Evolutionary conservation across 345 rosid genomes (phyloP).

Genomic region (Brassica incana): DNA sequence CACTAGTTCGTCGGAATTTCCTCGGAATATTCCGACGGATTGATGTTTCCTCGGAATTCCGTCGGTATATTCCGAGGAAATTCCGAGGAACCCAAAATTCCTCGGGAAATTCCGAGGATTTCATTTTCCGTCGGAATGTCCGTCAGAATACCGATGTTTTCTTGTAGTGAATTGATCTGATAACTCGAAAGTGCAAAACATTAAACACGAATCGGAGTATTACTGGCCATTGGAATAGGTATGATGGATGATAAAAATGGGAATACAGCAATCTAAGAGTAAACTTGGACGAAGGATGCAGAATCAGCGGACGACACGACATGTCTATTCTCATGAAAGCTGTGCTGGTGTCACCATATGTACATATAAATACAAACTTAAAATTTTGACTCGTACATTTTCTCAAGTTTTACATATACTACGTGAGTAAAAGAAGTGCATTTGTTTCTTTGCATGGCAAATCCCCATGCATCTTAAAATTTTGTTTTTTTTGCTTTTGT

Average conservation of each 20-base stretch:
- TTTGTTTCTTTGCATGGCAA: slow-evolving; percentile 42
- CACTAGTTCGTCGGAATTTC: too few species aligned
- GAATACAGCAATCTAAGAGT: slow-evolving; percentile 28
- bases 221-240: slow-evolving; percentile 7
- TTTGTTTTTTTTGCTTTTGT: not conserved
- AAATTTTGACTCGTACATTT: slow-evolving; percentile 30
- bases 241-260: slow-evolving; percentile 8
- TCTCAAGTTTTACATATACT: slow-evolving; percentile 33
- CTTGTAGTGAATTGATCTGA: not conserved
- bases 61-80: too few species aligned
- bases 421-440: slow-evolving; percentile 33
- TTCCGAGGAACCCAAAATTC: too few species aligned
- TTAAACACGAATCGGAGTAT: not conserved
- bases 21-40: too few species aligned
- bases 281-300: slow-evolving; percentile 19
- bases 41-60: too few species aligned
- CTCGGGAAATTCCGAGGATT: too few species aligned
- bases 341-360: slow-evolving; percentile 37
- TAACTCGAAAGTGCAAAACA: not conserved
- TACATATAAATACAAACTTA: slow-evolving; percentile 29
- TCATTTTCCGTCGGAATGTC: too few species aligned
- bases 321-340: slow-evolving; percentile 40
- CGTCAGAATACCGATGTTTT: too few species aligned
- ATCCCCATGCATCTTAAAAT: slow-evolving; percentile 31
- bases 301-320: slow-evolving; percentile 33